Base-by-base conservation (phyloP, 73 alveolate species). In the Symbiodinium pilosum region DNA sequence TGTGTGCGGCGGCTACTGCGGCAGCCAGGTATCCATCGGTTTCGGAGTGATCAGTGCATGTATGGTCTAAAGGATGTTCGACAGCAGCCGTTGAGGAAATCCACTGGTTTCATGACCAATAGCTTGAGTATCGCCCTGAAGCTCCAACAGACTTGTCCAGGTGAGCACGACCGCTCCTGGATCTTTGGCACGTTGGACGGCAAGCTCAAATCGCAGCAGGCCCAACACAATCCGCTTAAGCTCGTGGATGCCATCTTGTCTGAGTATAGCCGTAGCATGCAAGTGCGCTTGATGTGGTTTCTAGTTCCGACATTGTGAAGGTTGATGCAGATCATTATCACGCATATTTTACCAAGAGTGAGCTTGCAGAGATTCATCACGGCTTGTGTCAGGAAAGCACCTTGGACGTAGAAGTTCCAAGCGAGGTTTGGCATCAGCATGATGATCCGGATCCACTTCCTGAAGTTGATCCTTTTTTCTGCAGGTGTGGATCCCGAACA, bases 61-160 rank as follows among this genome's bases (percentile, higher is more conserved):
- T 51, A 18, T n/a, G 93, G 83, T 4, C 28, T 51, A 2, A 38
- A 1, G 0, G 93, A 34, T 7, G 12, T 20, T 1, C 2, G 14
- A 6, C 54, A 39, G 1, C 51, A 28, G 6, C 81, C 59, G 0
- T 36, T 44, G 51, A 24, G 38, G 52, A 85, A 44, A 26, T 0
- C 36, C 43, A 84, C 92, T 7, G 92, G 92, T 2, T 84, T 86
- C 24, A 24, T 36, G 18, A 86, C 93, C 83, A 86, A 86, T 12
- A 24, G 4, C 8, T 24, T 2, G 4, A 36, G 77, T 0, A 64
- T 64, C 3, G 38, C 38, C 77, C 36, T 21, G 32, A 20, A 24
- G 3, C 16, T 64, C 0, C 73, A 56, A 56, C 73, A 56, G 21
- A 26, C 5, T 16, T 20, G 34, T 8, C 6, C 73, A 56, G 73